phyloP scores from a whole-genome alignment of 495 filamentous ascomycete genomes.

The Aspergillus campestris region DNA sequence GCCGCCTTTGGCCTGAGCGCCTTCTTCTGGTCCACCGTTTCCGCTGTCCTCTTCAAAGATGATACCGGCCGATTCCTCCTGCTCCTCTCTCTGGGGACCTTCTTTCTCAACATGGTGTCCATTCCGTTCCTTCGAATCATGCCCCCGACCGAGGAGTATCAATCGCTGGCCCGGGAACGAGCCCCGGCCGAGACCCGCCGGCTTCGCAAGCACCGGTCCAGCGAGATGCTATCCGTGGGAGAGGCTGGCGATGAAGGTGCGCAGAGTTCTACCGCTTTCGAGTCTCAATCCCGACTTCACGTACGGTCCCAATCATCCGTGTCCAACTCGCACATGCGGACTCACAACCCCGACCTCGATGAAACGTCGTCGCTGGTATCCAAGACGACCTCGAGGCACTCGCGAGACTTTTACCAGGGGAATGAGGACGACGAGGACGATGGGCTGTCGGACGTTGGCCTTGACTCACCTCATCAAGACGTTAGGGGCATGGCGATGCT shows the following conservation, averaged over 20 bases:
- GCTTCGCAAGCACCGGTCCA: conserved; percentile 55
- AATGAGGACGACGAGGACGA: conserved; percentile 26
- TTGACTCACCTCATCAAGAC: conserved; percentile 67
- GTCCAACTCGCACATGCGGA: conserved; percentile 26
- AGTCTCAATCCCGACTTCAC: conserved; percentile 21
- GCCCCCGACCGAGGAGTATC: conserved; percentile 53
- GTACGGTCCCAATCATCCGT: conserved; percentile 28
- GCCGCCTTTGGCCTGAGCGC: conserved; percentile 92
- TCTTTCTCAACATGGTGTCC: conserved; percentile 58
- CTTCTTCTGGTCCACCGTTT: conserved; percentile 83
- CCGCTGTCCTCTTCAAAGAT: conserved; percentile 72
- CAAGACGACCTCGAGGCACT: conserved; percentile 39
- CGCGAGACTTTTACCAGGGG: conserved; percentile 12
- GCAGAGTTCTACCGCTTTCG: conserved; percentile 38
- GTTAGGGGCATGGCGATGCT: conserved; percentile 79
- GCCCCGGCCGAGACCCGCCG: conserved; percentile 45
- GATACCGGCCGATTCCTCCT: conserved; percentile 74
- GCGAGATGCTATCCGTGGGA: conserved; percentile 36
- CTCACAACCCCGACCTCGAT: conserved; percentile 38
- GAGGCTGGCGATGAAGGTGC: conserved; percentile 59
- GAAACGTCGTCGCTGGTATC: conserved; percentile 84
- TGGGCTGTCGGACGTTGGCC: conserved; percentile 27
- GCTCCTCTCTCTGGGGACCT: conserved; percentile 74
- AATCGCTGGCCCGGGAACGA: conserved; percentile 49
- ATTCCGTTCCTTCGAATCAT: conserved; percentile 77